Base-by-base conservation (phyloP, 345 rosid species). In the Arabidopsis arenosa region DNA sequence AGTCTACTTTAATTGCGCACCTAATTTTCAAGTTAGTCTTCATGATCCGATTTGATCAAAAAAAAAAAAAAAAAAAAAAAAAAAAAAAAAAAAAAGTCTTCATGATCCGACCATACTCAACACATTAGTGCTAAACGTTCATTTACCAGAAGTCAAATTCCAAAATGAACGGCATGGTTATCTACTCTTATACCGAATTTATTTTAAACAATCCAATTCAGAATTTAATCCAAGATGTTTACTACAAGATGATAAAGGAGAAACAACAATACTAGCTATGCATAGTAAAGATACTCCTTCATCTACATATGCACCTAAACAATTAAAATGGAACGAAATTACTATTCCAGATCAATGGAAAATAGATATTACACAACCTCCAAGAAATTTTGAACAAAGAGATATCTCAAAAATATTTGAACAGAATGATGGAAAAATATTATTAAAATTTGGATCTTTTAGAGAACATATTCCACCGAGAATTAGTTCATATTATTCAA, bases 171-270 rank as follows among this genome's bases (percentile, higher is more conserved):
- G 45, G 5, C 45, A 59, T 36, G 64, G 64, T 8, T 59, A 59
- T 15, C 9, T 37, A 17, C 2, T 59, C 7, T 3, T 59, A 0
- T 36, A 59, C 9, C 7, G 64, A 37, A 59, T 59, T 0, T 59
- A 59, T 14, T 59, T 59, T 59, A 59, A 59, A 36, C 30, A n/a
- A 35, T 7, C 64, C 15, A 59, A 0, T 8, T 59, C 45, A 0
- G 45, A 59, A 36, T 59, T 59, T 9, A 59, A 59, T 9, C 64
- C 26, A 7, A 59, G 23, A 59, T 59, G 64, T 36, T 5, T 59
- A 15, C 10, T 61, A 61, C 66, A 61, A 61, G 49, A 61, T n/a
- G 66, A 17, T 40, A 61, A 61, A 40, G 66, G 48, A 1, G 49
- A 61, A 61, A 40, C 66, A 1, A 61, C 66, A 0, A 61, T 61